phyloP scores from a whole-genome alignment of 31 red algal species.

The Pterothamnion heteromorphum region DNA sequence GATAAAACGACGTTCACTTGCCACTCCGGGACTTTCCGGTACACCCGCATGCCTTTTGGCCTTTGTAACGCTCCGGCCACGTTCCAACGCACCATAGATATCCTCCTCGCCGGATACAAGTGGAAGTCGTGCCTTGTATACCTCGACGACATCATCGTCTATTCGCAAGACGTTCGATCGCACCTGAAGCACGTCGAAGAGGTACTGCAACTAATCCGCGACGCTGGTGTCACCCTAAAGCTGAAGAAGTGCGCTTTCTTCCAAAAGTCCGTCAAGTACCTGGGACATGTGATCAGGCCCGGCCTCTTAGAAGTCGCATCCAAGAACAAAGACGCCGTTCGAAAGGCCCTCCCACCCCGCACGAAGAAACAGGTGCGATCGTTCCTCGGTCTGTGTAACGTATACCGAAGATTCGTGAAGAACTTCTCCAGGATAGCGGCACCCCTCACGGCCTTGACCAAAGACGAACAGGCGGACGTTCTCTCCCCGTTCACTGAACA shows the following conservation, averaged over 20 bases:
- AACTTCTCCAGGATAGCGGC: slow-evolving; percentile 11
- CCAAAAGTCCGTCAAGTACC: background rate
- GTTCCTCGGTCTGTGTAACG: slow-evolving; percentile 23
- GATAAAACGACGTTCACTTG: slow-evolving; percentile 31
- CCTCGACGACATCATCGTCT: slow-evolving; percentile 50
- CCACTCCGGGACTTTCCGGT: slow-evolving; percentile 23
- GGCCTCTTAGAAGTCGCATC: background rate
- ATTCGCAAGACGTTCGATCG: background rate
- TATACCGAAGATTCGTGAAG: slow-evolving; percentile 11
- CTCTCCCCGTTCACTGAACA: background rate
- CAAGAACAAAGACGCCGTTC: background rate
- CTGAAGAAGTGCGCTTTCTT: background rate
- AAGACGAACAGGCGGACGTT: background rate
- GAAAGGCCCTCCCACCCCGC: background rate
- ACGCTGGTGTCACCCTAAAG: background rate
- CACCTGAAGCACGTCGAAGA: slow-evolving; percentile 12
- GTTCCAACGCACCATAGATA: slow-evolving; percentile 33
- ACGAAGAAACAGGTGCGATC: slow-evolving; percentile 14
- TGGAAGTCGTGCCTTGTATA: slow-evolving; percentile 41
- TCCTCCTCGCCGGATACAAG: background rate
- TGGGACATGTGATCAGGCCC: background rate
- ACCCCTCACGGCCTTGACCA: background rate
- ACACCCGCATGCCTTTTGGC: slow-evolving; percentile 12
- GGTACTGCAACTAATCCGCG: background rate
- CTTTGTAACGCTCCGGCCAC: slow-evolving; percentile 44